phyloP scores from a whole-genome alignment of 495 filamentous ascomycete species.

The Aspergillus baeticus region DNA sequence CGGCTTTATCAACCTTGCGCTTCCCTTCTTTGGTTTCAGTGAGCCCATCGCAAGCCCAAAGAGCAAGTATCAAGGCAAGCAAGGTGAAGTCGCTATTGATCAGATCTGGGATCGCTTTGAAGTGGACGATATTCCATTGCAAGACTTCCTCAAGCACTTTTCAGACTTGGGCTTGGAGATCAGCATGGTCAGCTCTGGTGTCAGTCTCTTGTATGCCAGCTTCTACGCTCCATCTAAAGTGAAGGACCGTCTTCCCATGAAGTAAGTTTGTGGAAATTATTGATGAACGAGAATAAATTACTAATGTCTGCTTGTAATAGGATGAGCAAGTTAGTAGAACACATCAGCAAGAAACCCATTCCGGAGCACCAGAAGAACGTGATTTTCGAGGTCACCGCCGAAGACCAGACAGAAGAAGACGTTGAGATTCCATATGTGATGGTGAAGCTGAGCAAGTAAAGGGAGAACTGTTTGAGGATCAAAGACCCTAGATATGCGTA shows the following conservation, averaged over 20 bases:
- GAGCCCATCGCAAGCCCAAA: conserved; percentile 93
- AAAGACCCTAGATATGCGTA: background rate
- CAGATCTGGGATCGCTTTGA: conserved; percentile 99
- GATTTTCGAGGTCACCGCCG: conserved; percentile 93
- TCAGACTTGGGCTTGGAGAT: conserved; percentile 75
- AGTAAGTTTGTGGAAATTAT: conserved; percentile 49
- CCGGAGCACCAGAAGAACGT: conserved; percentile 91
- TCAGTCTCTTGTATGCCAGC: conserved; percentile 91
- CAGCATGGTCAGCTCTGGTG: conserved; percentile 92
- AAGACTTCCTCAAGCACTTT: conserved; percentile 81
- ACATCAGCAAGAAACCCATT: conserved; percentile 87
- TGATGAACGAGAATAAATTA: background rate
- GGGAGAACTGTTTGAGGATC: background rate
- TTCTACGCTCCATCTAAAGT: conserved; percentile 90
- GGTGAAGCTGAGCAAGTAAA: conserved; percentile 62
- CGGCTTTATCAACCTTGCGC: conserved; percentile 93
- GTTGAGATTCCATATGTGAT: conserved; percentile 98
- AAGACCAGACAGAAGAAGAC: conserved; percentile 88
- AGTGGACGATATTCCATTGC: conserved; percentile 78
- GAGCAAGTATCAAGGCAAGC: conserved; percentile 74
- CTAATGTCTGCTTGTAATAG: conserved; percentile 35
- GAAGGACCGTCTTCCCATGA: conserved; percentile 72
- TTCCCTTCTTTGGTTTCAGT: conserved; percentile 97
- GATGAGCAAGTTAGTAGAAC: conserved; percentile 83
- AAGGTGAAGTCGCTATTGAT: conserved; percentile 80